Conservation (phyloP, 495 filamentous ascomycete genomes). For the Penicillium soppii region DNA sequence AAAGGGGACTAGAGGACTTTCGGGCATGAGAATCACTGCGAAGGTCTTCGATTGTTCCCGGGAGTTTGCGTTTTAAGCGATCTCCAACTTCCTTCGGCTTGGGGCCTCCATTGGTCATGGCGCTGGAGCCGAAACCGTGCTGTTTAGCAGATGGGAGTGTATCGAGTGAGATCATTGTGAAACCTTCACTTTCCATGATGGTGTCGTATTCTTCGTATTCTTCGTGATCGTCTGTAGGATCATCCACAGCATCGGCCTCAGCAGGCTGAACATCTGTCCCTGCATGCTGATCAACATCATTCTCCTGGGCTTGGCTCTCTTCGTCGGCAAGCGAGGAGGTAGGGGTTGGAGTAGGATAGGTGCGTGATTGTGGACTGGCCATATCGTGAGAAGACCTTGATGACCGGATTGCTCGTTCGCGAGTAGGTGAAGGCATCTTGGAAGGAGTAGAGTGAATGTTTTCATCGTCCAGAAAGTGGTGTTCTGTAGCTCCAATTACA, state of each 20-base stretch:
- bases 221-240: conserved; percentile 43
- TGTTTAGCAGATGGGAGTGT: conserved; percentile 49
- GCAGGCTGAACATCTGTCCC: conserved; percentile 3
- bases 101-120: conserved; percentile 26
- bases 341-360: conserved; percentile 43
- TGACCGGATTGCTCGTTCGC: conserved; percentile 26
- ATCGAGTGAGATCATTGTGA: conserved; percentile 59
- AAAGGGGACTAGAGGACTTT: conserved; percentile 15
- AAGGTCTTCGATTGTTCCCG: conserved; percentile 20
- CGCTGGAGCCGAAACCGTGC: conserved; percentile 28
- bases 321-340: conserved; percentile 43
- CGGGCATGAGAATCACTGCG: conserved; percentile 15
- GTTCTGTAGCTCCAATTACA: conserved; percentile 30
- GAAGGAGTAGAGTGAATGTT: conserved; percentile 41
- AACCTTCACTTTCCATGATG: conserved; percentile 59
- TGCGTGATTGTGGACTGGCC: conserved; percentile 32
- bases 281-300: neutral
- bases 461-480: conserved; percentile 29
- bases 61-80: conserved; percentile 30
- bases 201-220: conserved; percentile 57
- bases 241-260: conserved; percentile 12
- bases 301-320: conserved; percentile 21
- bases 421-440: conserved; percentile 39
- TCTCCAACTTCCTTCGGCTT: conserved; percentile 31
- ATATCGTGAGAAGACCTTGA: conserved; percentile 32